Evolutionary conservation across 2,329 filamentous ascomycete genomes (phyloP), one percentile per base, ranked within the genome.

Genomic region (Lomentospora prolificans): DNA sequence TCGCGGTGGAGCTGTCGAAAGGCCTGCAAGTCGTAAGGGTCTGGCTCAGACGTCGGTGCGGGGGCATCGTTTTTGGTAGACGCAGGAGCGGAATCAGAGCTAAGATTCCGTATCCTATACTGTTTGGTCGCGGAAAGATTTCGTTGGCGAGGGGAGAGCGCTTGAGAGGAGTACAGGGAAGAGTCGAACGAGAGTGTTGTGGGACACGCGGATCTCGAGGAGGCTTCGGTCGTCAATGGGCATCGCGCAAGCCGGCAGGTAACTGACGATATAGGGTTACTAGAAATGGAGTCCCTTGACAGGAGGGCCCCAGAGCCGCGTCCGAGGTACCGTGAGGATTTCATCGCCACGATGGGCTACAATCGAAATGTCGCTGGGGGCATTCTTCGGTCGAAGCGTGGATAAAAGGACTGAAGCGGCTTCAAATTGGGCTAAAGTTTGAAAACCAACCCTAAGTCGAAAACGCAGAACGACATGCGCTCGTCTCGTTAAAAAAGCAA

Each of bases 271-370:
- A 19, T 28, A 9, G 41, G n/a, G n/a, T 17, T 7, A 19, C 14
- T 48, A 7, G 27, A n/a, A 22, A 31, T 50, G 25, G 9, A 41
- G 27, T 48, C 41, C 17, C 25, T 31, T 9, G 30, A 24, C 9
- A 48, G 39, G 17, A 39, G 27, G 53, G 25, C 53, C n/a, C 39
- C 53, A 3, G 53, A 50, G 25, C 27, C 19, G 8, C 28, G 41
- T 48, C 39, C n/a, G 10, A 55, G 19, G n/a, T 50, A 55, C 50
- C 41, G 53, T 17, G 53, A 55, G 53, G 53, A 31, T 10, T 48
- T 30, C 53, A 55, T 55, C 3, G 53, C 39, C 53, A 25, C 24
- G 10, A 25, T 2, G 24, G 48, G 48, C 48, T 51, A 51, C 12
- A 12, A 31, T 51, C 27, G 22, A 51, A 17, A 31, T 14, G 24